Conservation (phyloP, 1,139 yeast species). For the Pichia sp. region DNA sequence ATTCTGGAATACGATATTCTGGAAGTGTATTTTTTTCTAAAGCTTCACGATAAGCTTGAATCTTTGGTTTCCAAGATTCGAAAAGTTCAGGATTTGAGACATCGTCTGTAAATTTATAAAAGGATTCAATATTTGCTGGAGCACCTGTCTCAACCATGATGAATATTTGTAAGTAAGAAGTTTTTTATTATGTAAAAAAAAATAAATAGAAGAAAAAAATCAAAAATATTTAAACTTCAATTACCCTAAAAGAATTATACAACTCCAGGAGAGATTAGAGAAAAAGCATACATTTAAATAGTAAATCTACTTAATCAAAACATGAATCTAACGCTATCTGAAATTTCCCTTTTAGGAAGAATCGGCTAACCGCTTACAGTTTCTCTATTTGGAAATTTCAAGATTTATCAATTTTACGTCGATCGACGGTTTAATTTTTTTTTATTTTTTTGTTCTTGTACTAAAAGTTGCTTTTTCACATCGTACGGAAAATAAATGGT, state of each 20-base stretch:
- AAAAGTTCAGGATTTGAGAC: conserved; percentile 26
- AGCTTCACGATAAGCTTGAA: conserved; percentile 42
- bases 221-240: too few species aligned
- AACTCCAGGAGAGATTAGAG: too few species aligned
- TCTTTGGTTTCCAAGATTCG: conserved; percentile 42
- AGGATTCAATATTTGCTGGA: conserved; percentile 24
- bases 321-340: too few species aligned
- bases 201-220: neutral
- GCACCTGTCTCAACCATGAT: conserved; percentile 19
- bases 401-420: too few species aligned
- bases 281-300: too few species aligned
- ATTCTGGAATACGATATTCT: conserved; percentile 38
- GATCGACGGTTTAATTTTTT: too few species aligned
- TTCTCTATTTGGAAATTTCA: neutral
- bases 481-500: too few species aligned
- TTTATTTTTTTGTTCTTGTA: too few species aligned
- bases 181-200: neutral
- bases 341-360: neutral
- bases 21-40: conserved; percentile 37
- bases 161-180: neutral
- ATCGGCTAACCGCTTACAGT: neutral
- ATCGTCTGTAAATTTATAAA: conserved; percentile 27
- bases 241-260: too few species aligned
- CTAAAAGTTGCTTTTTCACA: too few species aligned
- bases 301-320: too few species aligned